Evolutionary conservation across 768 basidiomycete species (phyloP).

Genomic region (Clathrus columnatus): DNA sequence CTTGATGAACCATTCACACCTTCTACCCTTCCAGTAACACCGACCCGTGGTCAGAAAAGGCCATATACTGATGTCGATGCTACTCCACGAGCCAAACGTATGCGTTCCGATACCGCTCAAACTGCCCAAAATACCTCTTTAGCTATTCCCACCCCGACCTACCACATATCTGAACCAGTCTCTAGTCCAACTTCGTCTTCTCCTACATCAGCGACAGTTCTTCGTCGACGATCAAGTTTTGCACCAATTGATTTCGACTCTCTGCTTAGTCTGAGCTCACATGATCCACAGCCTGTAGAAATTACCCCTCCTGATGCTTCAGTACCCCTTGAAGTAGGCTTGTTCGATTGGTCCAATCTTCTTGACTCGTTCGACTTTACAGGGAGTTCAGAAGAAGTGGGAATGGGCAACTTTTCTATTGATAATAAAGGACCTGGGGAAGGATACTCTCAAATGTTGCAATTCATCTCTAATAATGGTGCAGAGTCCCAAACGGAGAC

Average conservation of each 20-base stretch:
- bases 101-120: neutral
- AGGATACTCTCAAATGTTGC: neutral
- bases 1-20: constrained; percentile 1
- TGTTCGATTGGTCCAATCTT: constrained; percentile 4
- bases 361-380: neutral
- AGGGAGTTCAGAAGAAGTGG: neutral
- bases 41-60: constrained; percentile 2
- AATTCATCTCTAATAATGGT: neutral
- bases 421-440: neutral
- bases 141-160: neutral
- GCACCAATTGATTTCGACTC: neutral
- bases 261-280: neutral
- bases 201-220: neutral
- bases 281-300: neutral
- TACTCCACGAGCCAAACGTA: neutral
- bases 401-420: neutral
- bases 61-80: neutral
- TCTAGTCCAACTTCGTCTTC: neutral
- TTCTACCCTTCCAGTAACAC: neutral
- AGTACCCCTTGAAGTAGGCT: constrained; percentile 1
- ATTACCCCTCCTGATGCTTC: neutral
- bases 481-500: neutral
- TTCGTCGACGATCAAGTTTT: neutral
- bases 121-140: neutral
- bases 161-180: neutral